Conservation (phyloP, 1,284 basidiomycete species). For the Ustilago trichophora region DNA sequence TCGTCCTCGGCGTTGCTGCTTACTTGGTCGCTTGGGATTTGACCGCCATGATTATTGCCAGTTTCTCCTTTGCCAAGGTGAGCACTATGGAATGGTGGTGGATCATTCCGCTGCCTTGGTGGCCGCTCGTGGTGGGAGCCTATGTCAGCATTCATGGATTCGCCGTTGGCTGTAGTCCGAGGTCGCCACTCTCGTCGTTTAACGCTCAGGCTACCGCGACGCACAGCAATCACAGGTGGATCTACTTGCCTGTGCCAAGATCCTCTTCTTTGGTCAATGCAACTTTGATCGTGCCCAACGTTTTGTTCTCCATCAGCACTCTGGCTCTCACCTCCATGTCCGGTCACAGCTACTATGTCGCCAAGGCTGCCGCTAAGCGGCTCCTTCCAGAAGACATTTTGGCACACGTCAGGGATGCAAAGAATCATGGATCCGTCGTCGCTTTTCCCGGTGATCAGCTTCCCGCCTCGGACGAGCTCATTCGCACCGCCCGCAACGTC, state of each 20-base stretch:
- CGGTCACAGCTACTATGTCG: slow-evolving; percentile 1
- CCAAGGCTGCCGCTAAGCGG: background rate
- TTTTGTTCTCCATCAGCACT: slow-evolving; percentile 5
- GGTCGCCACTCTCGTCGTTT: background rate
- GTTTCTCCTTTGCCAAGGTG: background rate
- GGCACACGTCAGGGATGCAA: too few species aligned
- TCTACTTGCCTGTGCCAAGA: slow-evolving; percentile 4
- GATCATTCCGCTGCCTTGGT: slow-evolving; percentile 31
- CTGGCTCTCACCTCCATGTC: slow-evolving; percentile 1
- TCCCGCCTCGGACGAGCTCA: slow-evolving; percentile 15
- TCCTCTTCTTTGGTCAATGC: slow-evolving; percentile 2
- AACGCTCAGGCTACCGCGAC: background rate
- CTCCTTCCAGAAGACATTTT: slow-evolving; percentile 1
- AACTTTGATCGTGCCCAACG: slow-evolving; percentile 6
- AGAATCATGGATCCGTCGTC: too few species aligned
- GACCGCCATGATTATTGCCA: background rate
- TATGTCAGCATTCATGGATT: slow-evolving; percentile 30
- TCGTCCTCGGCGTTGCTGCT: slow-evolving; percentile 5
- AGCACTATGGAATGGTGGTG: slow-evolving; percentile 16
- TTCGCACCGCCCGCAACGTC: background rate
- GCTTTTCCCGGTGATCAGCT: background rate
- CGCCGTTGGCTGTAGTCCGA: slow-evolving; percentile 11
- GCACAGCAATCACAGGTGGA: slow-evolving; percentile 3
- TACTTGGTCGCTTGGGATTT: slow-evolving; percentile 20
- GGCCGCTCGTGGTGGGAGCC: slow-evolving; percentile 6